phyloP scores from a whole-genome alignment of 2,329 filamentous ascomycete genomes.

The Xylaria sp. region DNA sequence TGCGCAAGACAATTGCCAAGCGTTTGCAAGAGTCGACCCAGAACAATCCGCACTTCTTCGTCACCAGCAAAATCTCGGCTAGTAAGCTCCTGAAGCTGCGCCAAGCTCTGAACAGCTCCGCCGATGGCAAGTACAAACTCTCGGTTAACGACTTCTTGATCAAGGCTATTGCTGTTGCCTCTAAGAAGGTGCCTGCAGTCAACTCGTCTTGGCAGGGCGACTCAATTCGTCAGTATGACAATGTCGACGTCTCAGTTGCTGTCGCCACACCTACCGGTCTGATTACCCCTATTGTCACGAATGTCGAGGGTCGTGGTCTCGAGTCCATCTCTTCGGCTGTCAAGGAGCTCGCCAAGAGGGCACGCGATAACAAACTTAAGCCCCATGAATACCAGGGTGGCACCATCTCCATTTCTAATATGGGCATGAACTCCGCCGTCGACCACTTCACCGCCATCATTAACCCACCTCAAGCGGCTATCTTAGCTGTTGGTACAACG shows the following conservation, averaged over 20 bases:
- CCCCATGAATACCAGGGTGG: slow-evolving; percentile 99
- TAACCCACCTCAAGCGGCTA: slow-evolving; percentile 97
- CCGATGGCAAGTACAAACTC: slow-evolving; percentile 96
- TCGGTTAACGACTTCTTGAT: slow-evolving; percentile 99
- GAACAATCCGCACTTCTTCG: slow-evolving; percentile 98
- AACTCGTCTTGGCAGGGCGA: slow-evolving; percentile 96
- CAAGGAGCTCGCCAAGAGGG: slow-evolving; percentile 97
- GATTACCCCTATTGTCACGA: slow-evolving; percentile 96
- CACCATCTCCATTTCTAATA: slow-evolving; percentile 99
- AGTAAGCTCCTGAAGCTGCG: slow-evolving; percentile 96
- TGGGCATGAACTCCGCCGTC: slow-evolving; percentile 98
- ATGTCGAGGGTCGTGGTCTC: slow-evolving; percentile 86
- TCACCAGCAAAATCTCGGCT: slow-evolving; percentile 90
- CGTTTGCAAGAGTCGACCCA: slow-evolving; percentile 89
- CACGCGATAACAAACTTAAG: slow-evolving; percentile 97
- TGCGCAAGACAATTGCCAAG: slow-evolving; percentile 97
- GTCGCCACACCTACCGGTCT: slow-evolving; percentile 92
- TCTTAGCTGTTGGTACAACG: slow-evolving; percentile 92
- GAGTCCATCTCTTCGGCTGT: slow-evolving; percentile 87
- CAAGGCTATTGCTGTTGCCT: slow-evolving; percentile 91
- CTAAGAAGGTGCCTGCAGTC: slow-evolving; percentile 91
- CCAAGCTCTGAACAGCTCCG: slow-evolving; percentile 86
- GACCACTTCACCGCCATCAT: slow-evolving; percentile 98
- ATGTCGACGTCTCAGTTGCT: slow-evolving; percentile 93
- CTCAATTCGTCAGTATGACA: slow-evolving; percentile 91